A percentile compares a stretch with the other conserved stretches of the same genome.
These are phyloP conservation scores for Cupressus sempervirens DNA, from an alignment of 75 land plant species.

Conservation along the genomic window DNA sequence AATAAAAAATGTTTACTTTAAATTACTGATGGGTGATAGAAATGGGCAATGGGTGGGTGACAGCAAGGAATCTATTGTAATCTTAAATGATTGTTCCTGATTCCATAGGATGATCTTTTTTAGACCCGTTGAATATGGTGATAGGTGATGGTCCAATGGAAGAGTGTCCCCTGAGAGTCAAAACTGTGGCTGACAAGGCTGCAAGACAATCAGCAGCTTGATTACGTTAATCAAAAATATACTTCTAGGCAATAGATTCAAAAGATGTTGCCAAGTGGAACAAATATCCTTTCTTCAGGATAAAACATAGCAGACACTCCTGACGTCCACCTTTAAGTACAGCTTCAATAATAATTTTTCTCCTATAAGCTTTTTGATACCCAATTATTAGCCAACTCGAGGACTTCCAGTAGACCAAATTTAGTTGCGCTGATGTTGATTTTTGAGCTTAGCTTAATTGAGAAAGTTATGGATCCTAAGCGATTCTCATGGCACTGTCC, in stretches of 20 bases:
- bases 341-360: not conserved
- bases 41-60: not conserved
- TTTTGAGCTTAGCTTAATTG: not conserved
- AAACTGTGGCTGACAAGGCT: not conserved
- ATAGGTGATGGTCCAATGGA: not conserved
- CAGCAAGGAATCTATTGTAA: too few species aligned
- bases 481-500: not conserved
- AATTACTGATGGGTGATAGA: not conserved
- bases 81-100: not conserved
- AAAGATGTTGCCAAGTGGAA: too few species aligned
- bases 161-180: not conserved
- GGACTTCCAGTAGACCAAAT: not conserved
- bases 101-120: too few species aligned
- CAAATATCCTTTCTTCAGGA: not conserved
- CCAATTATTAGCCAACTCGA: not conserved
- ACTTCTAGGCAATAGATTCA: not conserved
- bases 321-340: not conserved
- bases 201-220: not conserved
- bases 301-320: not conserved
- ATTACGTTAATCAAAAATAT: not conserved
- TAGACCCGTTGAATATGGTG: not conserved
- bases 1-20: not conserved
- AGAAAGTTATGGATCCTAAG: not conserved
- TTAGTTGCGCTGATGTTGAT: not conserved
- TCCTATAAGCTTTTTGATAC: not conserved